A percentile compares a stretch with the other conserved stretches of the same genome.
Evolutionary conservation across 805 yeast genomes (phyloP).

Genomic region (Kodamaea sagamina): DNA sequence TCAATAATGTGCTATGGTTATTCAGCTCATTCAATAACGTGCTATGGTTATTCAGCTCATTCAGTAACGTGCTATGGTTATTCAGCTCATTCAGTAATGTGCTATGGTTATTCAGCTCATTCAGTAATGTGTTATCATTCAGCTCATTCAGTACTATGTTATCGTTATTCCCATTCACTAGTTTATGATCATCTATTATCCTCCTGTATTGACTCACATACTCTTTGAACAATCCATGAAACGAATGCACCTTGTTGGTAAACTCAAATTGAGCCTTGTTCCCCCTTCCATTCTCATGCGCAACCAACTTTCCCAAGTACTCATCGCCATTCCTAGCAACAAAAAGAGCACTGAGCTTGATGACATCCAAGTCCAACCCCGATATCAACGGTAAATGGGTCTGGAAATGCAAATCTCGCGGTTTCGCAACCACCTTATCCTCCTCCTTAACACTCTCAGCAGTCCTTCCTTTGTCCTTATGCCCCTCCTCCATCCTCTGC

Average conservation of each 20-base stretch:
- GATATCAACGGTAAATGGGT: slow-evolving; percentile 47
- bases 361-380: slow-evolving; percentile 61
- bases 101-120: no score
- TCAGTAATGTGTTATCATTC: no score
- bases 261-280: slow-evolving; percentile 67
- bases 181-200: slow-evolving; percentile 9
- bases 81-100: no score
- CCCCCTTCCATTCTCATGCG: slow-evolving; percentile 38
- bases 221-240: slow-evolving; percentile 50
- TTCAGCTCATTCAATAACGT: no score
- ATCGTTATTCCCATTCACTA: no score
- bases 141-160: no score
- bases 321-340: slow-evolving; percentile 60
- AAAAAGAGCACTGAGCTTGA: slow-evolving; percentile 71
- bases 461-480: neutral
- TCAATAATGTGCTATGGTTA: no score
- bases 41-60: no score
- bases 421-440: slow-evolving; percentile 1
- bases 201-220: slow-evolving; percentile 58
- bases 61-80: no score
- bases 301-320: slow-evolving; percentile 34
- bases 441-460: neutral
- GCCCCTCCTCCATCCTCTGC: slow-evolving; percentile 36
- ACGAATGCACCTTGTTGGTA: slow-evolving; percentile 57
- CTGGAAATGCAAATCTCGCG: slow-evolving; percentile 7